Evolutionary conservation across 345 rosid species (phyloP).

Genomic region (Barbarea vulgaris): DNA sequence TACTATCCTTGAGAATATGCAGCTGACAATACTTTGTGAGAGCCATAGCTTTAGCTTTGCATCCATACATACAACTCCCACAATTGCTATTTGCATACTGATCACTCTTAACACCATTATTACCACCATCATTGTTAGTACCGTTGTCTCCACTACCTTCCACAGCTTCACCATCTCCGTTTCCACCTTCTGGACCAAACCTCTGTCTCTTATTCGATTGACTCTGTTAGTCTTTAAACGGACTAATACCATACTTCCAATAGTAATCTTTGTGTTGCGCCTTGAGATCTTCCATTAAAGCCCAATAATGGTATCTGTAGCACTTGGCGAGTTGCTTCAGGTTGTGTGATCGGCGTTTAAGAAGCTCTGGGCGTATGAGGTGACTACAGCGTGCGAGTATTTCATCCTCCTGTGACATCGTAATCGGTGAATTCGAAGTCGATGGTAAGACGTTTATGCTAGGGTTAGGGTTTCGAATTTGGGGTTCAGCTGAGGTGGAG

Average conservation of each 20-base stretch:
- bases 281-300: constrained; percentile 63
- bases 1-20: constrained; percentile 82
- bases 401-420: constrained; percentile 47
- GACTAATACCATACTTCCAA: constrained; percentile 65
- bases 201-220: constrained; percentile 34
- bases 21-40: constrained; percentile 79
- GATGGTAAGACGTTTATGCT: constrained; percentile 25
- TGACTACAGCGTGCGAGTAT: constrained; percentile 63
- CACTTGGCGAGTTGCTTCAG: constrained; percentile 55
- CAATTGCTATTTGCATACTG: constrained; percentile 49
- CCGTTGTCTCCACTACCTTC: constrained; percentile 58
- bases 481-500: constrained; percentile 27
- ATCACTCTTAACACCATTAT: constrained; percentile 29
- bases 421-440: constrained; percentile 27
- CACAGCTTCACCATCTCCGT: constrained; percentile 24
- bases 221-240: constrained; percentile 49
- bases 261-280: constrained; percentile 58
- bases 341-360: constrained; percentile 58
- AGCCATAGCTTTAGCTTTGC: constrained; percentile 86
- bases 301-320: constrained; percentile 61
- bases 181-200: constrained; percentile 25
- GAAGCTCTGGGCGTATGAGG: constrained; percentile 68
- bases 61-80: constrained; percentile 64
- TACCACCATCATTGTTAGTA: constrained; percentile 27
- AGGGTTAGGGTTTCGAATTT: constrained; percentile 36